A percentile compares a stretch with the other conserved stretches of the same genome.
These are phyloP conservation scores for Trametes cingulata DNA, from an alignment of 768 basidiomycete species.

Conservation along the genomic window DNA sequence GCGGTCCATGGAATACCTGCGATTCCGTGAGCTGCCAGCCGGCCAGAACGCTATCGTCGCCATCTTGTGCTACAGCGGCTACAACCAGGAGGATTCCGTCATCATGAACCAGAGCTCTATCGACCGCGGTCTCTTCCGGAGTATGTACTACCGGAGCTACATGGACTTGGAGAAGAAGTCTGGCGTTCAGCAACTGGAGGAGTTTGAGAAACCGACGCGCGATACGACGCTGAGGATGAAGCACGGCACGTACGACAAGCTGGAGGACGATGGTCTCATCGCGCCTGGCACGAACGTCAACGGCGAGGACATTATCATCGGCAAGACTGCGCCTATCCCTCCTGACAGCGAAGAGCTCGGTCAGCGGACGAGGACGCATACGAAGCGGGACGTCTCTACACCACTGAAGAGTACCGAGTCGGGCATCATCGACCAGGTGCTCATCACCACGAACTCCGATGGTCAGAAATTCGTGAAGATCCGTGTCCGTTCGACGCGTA, in stretches of 20 bases:
- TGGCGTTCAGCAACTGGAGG: slow-evolving; percentile 88
- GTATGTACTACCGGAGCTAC: slow-evolving; percentile 97
- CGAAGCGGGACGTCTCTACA: slow-evolving; percentile 93
- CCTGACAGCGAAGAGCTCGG: slow-evolving; percentile 97
- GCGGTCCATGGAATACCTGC: slow-evolving; percentile 98
- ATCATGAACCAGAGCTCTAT: slow-evolving; percentile 99
- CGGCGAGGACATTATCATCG: slow-evolving; percentile 99
- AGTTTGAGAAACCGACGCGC: slow-evolving; percentile 94
- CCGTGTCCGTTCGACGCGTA: slow-evolving; percentile 90
- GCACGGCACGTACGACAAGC: slow-evolving; percentile 97
- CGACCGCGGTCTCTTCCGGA: slow-evolving; percentile 96
- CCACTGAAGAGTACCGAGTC: slow-evolving; percentile 98
- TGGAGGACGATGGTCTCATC: slow-evolving; percentile 95
- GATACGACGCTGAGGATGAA: slow-evolving; percentile 96
- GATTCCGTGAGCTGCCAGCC: slow-evolving; percentile 97
- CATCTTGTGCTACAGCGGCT: slow-evolving; percentile 97
- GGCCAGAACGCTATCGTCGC: slow-evolving; percentile 99
- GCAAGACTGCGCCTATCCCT: slow-evolving; percentile 97
- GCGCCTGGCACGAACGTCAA: slow-evolving; percentile 92
- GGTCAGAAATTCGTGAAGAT: slow-evolving; percentile 99
- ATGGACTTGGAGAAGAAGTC: slow-evolving; percentile 99
- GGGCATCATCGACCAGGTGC: slow-evolving; percentile 95
- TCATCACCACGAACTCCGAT: slow-evolving; percentile 94
- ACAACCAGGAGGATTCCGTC: slow-evolving; percentile 99
- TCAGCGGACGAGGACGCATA: slow-evolving; percentile 91